Evolutionary conservation across 108 stramenopile genomes (phyloP).

Genomic region (Cyclotella sp.): DNA sequence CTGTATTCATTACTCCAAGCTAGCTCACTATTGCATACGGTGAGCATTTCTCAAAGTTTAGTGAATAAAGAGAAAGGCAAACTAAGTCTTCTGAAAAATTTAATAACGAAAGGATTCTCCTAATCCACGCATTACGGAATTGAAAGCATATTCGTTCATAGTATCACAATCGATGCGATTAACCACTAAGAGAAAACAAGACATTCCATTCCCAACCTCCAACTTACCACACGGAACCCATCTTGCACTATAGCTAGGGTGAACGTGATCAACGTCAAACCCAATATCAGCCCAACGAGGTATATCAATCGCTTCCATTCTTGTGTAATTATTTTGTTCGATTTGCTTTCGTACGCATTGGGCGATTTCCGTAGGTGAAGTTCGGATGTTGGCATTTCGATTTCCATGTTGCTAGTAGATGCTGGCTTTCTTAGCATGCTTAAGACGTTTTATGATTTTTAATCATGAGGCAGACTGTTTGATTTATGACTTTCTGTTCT

Average conservation of each 20-base stretch:
- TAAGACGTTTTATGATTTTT: no score
- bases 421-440: constrained; percentile 13
- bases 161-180: background rate
- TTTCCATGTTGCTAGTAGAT: background rate
- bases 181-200: background rate
- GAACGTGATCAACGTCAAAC: background rate
- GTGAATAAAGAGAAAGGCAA: no score
- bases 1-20: no score
- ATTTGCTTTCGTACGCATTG: background rate
- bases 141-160: background rate
- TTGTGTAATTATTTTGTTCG: background rate
- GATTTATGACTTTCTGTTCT: no score
- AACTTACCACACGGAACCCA: constrained; percentile 6
- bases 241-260: constrained; percentile 1
- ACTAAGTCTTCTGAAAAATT: no score
- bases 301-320: background rate
- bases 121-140: no score
- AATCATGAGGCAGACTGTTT: no score
- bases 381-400: constrained; percentile 6
- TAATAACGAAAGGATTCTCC: no score
- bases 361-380: background rate
- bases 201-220: background rate
- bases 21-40: no score
- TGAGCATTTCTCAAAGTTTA: no score
- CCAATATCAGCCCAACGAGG: constrained; percentile 1